These are phyloP conservation scores for Coniochaeta ligniaria DNA, from an alignment of 2,329 filamentous ascomycete genomes.

Conservation along the genomic window DNA sequence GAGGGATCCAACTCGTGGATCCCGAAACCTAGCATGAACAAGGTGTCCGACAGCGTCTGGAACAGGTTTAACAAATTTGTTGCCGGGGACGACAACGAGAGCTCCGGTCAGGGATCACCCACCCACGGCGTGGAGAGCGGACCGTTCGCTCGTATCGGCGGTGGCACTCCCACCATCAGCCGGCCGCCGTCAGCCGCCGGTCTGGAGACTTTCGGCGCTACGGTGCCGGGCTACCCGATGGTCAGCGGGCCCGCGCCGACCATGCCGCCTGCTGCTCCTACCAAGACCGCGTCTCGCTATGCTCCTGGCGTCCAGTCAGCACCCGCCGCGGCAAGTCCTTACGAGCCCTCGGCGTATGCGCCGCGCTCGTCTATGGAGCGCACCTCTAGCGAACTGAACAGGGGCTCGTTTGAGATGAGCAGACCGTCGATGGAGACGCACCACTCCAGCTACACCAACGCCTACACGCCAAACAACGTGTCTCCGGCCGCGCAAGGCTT, in stretches of 20 bases:
- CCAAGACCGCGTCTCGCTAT: conserved; percentile 43
- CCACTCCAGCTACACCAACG: conserved; percentile 17
- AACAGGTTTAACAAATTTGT: conserved; percentile 96
- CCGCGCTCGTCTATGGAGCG: conserved; percentile 36
- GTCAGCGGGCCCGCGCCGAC: conserved; percentile 29
- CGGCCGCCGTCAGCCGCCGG: conserved; percentile 62
- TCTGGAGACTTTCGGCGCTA: conserved; percentile 67
- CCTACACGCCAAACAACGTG: conserved; percentile 24
- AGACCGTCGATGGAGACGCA: conserved; percentile 31
- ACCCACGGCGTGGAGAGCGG: conserved; percentile 58
- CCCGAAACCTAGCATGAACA: conserved; percentile 90
- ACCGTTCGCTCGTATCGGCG: conserved; percentile 75
- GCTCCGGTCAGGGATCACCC: conserved; percentile 47
- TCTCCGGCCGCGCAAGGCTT: conserved; percentile 23
- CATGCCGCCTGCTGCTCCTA: conserved; percentile 24
- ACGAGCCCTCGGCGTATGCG: conserved; percentile 19
- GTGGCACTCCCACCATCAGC: conserved; percentile 69
- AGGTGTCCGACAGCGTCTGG: conserved; percentile 85
- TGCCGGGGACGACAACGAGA: conserved; percentile 76
- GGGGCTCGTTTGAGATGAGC: conserved; percentile 33
- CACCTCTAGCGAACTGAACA: conserved; percentile 33
- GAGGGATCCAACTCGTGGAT: conserved; percentile 84
- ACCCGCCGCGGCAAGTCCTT: conserved; percentile 16
- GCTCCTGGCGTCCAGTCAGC: conserved; percentile 28
- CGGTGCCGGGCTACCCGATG: conserved; percentile 22